Percentiles rank a stretch among this genome's conserved stretches.
Conservation (phyloP, 805 yeast genomes). For the Starmerella gropengiesseri region DNA sequence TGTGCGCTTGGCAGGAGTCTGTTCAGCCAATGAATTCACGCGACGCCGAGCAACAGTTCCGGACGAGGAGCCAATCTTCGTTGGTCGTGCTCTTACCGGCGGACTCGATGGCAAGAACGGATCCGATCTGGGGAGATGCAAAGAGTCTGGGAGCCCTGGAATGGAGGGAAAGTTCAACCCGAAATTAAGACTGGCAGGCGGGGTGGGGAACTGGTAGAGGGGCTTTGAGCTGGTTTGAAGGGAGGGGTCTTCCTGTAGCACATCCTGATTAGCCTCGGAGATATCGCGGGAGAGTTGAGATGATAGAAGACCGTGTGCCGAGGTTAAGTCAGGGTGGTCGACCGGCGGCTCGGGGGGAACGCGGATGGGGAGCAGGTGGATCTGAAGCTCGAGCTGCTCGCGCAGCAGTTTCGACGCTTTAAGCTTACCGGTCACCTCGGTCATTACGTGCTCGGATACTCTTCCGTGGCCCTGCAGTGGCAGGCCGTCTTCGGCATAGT, state of each 20-base stretch:
- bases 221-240: not conserved
- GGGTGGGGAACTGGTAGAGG: not conserved
- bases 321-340: not conserved
- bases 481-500: constrained; percentile 31
- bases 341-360: constrained; percentile 1
- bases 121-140: constrained; percentile 3
- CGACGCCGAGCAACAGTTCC: not conserved
- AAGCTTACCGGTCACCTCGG: constrained; percentile 17
- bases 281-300: too few relatives aligned
- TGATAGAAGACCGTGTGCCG: too few relatives aligned
- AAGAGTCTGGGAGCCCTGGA: constrained; percentile 5
- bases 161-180: constrained; percentile 13
- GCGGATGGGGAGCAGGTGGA: constrained; percentile 17
- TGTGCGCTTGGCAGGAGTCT: constrained; percentile 4
- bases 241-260: not conserved
- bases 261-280: too few relatives aligned
- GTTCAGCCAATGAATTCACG: constrained; percentile 1
- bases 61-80: not conserved
- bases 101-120: constrained; percentile 17
- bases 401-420: constrained; percentile 5
- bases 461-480: constrained; percentile 35
- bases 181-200: too few relatives aligned
- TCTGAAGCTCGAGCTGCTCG: constrained; percentile 16
- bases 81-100: constrained; percentile 16
- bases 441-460: constrained; percentile 17